Evolutionary conservation across 352 stramenopile species (phyloP).

Genomic region (Phytophthora brassicae): DNA sequence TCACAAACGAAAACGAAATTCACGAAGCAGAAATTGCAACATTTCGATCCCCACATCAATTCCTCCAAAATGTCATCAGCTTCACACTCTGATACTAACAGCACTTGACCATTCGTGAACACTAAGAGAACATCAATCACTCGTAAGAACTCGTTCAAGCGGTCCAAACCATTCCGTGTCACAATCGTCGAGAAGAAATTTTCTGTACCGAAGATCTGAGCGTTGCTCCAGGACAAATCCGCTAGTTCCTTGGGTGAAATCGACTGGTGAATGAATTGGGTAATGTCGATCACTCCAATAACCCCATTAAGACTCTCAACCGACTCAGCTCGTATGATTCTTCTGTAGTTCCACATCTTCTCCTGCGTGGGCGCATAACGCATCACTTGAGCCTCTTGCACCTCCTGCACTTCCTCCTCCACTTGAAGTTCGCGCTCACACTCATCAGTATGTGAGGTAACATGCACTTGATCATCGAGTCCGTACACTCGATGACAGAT

Average conservation of each 20-base stretch:
- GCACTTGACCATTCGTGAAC: conserved; percentile 40
- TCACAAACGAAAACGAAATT: conserved; percentile 32
- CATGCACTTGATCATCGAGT: conserved; percentile 35
- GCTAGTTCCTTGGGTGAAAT: conserved; percentile 13
- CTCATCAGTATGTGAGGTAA: conserved; percentile 37
- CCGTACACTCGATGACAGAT: conserved; percentile 33
- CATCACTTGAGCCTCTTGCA: conserved; percentile 22
- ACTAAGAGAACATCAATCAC: conserved; percentile 42
- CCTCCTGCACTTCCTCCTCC: conserved; percentile 45
- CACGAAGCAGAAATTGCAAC: conserved; percentile 27
- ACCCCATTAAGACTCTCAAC: conserved; percentile 10
- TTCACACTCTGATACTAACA: conserved; percentile 46
- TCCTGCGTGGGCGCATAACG: conserved; percentile 25
- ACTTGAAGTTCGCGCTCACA: conserved; percentile 55
- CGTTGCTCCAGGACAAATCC: conserved; percentile 29
- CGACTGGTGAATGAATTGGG: conserved; percentile 13
- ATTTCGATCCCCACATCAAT: conserved; percentile 26
- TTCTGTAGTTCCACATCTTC: conserved; percentile 10
- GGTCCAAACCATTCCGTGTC: neutral
- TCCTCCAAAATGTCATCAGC: conserved; percentile 40
- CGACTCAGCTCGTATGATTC: conserved; percentile 17
- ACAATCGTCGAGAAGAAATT: conserved; percentile 51
- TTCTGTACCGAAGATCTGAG: conserved; percentile 41
- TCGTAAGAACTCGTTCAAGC: conserved; percentile 31
- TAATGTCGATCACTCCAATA: conserved; percentile 3